Evolutionary conservation across 208 protist genomes (phyloP).

Genomic region (Trypanosoma scelopori): DNA sequence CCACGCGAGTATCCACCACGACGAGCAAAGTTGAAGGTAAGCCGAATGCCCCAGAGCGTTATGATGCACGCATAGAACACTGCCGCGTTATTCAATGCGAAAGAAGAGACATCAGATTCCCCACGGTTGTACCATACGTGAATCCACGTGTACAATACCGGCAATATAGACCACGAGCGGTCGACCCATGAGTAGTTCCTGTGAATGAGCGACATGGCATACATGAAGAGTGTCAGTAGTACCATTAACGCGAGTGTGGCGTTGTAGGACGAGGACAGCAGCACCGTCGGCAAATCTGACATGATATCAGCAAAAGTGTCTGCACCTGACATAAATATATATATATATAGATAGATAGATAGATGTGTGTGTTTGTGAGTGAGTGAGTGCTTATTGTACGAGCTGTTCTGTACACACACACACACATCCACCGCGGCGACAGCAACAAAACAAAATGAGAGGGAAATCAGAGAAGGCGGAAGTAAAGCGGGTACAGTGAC

Average conservation of each 20-base stretch:
- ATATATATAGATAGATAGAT: constrained; percentile 1
- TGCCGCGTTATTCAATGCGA: constrained; percentile 18
- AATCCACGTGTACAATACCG: constrained; percentile 73
- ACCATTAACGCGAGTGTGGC: constrained; percentile 43
- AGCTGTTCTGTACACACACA: too few species aligned
- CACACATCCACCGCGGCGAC: not conserved
- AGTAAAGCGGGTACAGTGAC: too few species aligned
- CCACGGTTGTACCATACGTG: constrained; percentile 38
- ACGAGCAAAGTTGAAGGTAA: constrained; percentile 75
- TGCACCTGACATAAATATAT: not conserved
- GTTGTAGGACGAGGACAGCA: constrained; percentile 27
- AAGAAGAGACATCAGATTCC: constrained; percentile 17
- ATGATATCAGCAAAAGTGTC: not conserved
- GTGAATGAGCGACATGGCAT: constrained; percentile 45
- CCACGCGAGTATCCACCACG: constrained; percentile 72
- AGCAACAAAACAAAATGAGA: not conserved
- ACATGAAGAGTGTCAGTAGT: constrained; percentile 42
- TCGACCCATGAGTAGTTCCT: constrained; percentile 85
- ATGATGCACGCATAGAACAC: constrained; percentile 51
- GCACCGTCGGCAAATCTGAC: not conserved
- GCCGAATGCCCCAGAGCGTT: constrained; percentile 63
- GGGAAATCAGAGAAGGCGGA: not conserved
- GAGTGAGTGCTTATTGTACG: too few species aligned
- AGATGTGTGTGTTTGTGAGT: not conserved
- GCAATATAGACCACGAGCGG: constrained; percentile 73